phyloP scores from a whole-genome alignment of 1,284 basidiomycete genomes.

The Agaricales sp. region DNA sequence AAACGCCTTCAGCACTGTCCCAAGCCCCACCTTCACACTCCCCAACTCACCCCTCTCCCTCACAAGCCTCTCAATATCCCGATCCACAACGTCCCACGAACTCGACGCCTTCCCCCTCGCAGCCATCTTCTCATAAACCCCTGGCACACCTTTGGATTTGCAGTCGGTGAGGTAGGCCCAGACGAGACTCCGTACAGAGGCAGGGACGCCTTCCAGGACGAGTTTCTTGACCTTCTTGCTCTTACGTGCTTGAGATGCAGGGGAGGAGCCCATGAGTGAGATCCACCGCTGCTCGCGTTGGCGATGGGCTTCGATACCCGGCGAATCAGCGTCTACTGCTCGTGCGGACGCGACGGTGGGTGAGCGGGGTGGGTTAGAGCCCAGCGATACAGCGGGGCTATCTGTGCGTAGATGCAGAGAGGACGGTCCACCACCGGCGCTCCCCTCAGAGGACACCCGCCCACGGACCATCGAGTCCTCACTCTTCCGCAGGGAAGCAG shows the following conservation, averaged over 20 bases:
- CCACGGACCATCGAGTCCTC: constrained; percentile 39
- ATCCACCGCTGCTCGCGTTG: constrained; percentile 73
- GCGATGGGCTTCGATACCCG: constrained; percentile 56
- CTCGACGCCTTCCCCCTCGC: constrained; percentile 44
- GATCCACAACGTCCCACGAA: constrained; percentile 47
- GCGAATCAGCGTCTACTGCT: constrained; percentile 19
- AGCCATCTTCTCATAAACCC: constrained; percentile 57
- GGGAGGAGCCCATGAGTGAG: constrained; percentile 47
- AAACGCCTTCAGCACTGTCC: constrained; percentile 61
- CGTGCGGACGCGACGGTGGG: constrained; percentile 6
- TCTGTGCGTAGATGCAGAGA: not conserved
- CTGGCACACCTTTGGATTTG: constrained; percentile 56
- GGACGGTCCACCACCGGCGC: constrained; percentile 6
- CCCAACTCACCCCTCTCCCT: constrained; percentile 43
- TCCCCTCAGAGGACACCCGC: constrained; percentile 14
- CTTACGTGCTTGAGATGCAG: constrained; percentile 60
- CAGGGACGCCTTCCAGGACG: constrained; percentile 74
- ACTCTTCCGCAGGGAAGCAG: constrained; percentile 34
- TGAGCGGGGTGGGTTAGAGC: constrained; percentile 7
- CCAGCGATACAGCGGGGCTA: constrained; percentile 19
- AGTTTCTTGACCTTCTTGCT: constrained; percentile 81
- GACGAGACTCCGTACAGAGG: constrained; percentile 75
- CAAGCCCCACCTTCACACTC: constrained; percentile 40
- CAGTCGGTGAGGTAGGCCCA: constrained; percentile 78
- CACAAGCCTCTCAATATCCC: constrained; percentile 45